Percentiles rank a stretch among this genome's conserved stretches.
phyloP scores from a whole-genome alignment of 306 rosid species.

The Carpinus viminea region DNA sequence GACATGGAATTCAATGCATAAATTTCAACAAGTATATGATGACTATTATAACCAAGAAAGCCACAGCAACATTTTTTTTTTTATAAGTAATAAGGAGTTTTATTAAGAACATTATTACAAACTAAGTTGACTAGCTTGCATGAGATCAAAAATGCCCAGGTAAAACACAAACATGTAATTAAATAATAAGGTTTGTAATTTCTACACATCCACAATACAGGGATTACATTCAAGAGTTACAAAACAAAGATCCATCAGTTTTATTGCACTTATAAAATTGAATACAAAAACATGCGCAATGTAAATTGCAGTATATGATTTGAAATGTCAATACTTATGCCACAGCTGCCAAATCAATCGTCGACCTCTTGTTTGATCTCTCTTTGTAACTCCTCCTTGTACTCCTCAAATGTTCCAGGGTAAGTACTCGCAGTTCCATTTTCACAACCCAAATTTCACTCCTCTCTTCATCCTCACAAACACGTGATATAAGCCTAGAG shows the following conservation, averaged over 20 bases:
- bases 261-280: not conserved
- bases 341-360: slow-evolving; percentile 31
- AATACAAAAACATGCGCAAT: not conserved
- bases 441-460: slow-evolving; percentile 81
- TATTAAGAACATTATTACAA: not conserved
- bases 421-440: slow-evolving; percentile 52
- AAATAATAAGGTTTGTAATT: not conserved
- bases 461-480: slow-evolving; percentile 72
- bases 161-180: not conserved
- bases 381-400: slow-evolving; percentile 56
- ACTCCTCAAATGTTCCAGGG: slow-evolving; percentile 57
- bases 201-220: not conserved
- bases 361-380: slow-evolving; percentile 64
- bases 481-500: slow-evolving; percentile 70
- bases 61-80: not conserved
- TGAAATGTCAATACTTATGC: not conserved
- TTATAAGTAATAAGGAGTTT: too few relatives aligned
- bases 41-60: not conserved
- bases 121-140: too few relatives aligned
- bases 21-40: not conserved
- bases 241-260: not conserved
- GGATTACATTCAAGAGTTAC: not conserved
- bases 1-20: not conserved
- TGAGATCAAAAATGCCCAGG: not conserved
- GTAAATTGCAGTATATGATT: not conserved